A percentile compares a stretch with the other conserved stretches of the same genome.
phyloP scores from a whole-genome alignment of 2,329 filamentous ascomycete species.

The Pseudodiploospora longispora region DNA sequence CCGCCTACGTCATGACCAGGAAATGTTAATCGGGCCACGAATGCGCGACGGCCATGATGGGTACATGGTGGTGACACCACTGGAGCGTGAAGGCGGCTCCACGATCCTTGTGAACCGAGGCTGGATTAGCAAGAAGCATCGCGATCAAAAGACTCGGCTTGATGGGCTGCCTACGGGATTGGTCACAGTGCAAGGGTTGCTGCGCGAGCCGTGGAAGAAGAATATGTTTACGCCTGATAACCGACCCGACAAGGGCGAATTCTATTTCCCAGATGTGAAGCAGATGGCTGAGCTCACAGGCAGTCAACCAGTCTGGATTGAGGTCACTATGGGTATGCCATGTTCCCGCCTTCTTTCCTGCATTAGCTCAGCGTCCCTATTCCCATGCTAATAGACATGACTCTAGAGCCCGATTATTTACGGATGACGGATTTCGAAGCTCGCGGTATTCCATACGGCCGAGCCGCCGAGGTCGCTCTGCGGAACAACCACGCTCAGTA shows the following conservation, averaged over 20 bases:
- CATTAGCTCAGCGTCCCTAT: neutral
- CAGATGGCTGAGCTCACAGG: conserved; percentile 82
- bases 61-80: conserved; percentile 82
- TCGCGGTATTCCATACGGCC: conserved; percentile 82
- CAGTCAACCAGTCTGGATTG: conserved; percentile 86
- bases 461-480: conserved; percentile 81
- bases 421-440: conserved; percentile 65
- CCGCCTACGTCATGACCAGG: conserved; percentile 72
- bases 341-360: neutral
- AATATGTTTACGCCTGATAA: conserved; percentile 97
- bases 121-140: conserved; percentile 77
- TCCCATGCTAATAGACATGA: conserved; percentile 6
- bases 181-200: conserved; percentile 72
- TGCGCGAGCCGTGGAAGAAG: conserved; percentile 90
- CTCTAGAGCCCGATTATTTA: conserved; percentile 67
- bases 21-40: conserved; percentile 92
- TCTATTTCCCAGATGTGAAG: conserved; percentile 88
- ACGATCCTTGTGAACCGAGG: conserved; percentile 84
- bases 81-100: conserved; percentile 61
- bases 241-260: conserved; percentile 71
- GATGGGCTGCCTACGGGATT: conserved; percentile 61
- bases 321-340: conserved; percentile 79
- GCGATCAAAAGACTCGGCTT: conserved; percentile 54
- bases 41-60: conserved; percentile 85
- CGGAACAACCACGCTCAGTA: conserved; percentile 97